phyloP scores from a whole-genome alignment of 2,329 filamentous ascomycete species.

The Cordyceps tenuipes region DNA sequence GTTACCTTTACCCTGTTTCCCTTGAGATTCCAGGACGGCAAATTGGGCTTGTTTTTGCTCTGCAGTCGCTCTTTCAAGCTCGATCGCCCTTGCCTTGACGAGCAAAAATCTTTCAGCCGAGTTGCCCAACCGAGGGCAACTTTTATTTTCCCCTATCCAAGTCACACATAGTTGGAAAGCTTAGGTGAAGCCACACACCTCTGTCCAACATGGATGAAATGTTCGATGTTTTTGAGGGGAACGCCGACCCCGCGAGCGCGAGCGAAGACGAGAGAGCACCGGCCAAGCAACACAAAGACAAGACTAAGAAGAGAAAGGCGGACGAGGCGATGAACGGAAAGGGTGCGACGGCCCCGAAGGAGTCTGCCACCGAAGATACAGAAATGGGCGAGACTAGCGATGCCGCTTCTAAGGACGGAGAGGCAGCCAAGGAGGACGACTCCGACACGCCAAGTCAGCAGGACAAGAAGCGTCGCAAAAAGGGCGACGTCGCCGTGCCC shows the following conservation, averaged over 20 bases:
- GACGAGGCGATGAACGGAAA: conserved; percentile 66
- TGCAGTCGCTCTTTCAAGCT: not conserved
- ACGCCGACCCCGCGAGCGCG: conserved; percentile 30
- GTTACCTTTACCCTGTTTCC: not conserved
- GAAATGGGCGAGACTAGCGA: conserved; percentile 37
- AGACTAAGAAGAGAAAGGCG: conserved; percentile 77
- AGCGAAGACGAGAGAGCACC: conserved; percentile 36
- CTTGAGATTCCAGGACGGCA: not conserved
- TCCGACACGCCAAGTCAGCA: conserved; percentile 41
- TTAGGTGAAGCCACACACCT: not conserved
- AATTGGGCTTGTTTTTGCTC: not conserved
- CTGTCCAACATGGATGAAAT: conserved; percentile 59
- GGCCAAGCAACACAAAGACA: conserved; percentile 46
- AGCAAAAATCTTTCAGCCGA: not conserved
- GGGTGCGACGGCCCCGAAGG: conserved; percentile 16
- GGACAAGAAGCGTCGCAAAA: conserved; percentile 56
- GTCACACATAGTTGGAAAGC: not conserved
- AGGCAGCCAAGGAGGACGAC: conserved; percentile 27
- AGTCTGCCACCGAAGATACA: conserved; percentile 22
- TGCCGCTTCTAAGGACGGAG: conserved; percentile 27
- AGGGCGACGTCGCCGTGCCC: conserved; percentile 58
- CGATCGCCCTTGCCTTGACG: not conserved
- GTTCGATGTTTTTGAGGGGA: conserved; percentile 74
- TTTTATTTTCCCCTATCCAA: not conserved
- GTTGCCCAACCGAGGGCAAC: not conserved